These are phyloP conservation scores for Aspergillus texensis DNA, from an alignment of 2,329 filamentous ascomycete genomes.

Conservation along the genomic window DNA sequence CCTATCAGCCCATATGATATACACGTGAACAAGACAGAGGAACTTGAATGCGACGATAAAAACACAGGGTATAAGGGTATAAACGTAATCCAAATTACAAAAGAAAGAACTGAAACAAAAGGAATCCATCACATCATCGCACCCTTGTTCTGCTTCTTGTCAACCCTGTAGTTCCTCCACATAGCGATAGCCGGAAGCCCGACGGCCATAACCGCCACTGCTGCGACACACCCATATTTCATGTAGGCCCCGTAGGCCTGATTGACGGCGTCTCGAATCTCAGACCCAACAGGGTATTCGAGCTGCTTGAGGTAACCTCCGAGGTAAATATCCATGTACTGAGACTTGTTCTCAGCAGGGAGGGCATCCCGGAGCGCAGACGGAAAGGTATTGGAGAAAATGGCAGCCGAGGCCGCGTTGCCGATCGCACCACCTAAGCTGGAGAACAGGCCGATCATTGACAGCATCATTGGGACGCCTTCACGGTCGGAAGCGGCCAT, in stretches of 20 bases:
- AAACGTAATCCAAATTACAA: neutral
- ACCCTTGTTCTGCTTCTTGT: slow-evolving; percentile 35
- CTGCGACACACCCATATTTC: slow-evolving; percentile 31
- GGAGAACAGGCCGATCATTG: slow-evolving; percentile 39
- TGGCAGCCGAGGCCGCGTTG: slow-evolving; percentile 18
- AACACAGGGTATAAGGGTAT: neutral
- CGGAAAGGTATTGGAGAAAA: slow-evolving; percentile 26
- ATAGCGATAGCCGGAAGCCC: slow-evolving; percentile 27
- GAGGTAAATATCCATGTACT: slow-evolving; percentile 25
- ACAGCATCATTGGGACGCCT: slow-evolving; percentile 52
- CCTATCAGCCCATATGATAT: neutral
- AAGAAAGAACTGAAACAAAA: neutral
- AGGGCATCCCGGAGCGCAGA: slow-evolving; percentile 17
- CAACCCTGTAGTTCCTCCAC: slow-evolving; percentile 33
- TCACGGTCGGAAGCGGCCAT: slow-evolving; percentile 59
- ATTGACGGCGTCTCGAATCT: slow-evolving; percentile 32
- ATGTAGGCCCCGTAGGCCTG: slow-evolving; percentile 35
- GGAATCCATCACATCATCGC: slow-evolving; percentile 11
- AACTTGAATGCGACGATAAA: neutral
- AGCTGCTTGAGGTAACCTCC: slow-evolving; percentile 32
- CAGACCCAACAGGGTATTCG: slow-evolving; percentile 29
- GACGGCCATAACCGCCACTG: slow-evolving; percentile 29
- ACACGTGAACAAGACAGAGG: neutral
- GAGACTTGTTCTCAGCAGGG: slow-evolving; percentile 20
- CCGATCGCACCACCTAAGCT: slow-evolving; percentile 42